Percentiles rank a stretch among this genome's conserved stretches.
Evolutionary conservation across 2,329 filamentous ascomycete species (phyloP).

Genomic region (Plectosphaerella sp.): DNA sequence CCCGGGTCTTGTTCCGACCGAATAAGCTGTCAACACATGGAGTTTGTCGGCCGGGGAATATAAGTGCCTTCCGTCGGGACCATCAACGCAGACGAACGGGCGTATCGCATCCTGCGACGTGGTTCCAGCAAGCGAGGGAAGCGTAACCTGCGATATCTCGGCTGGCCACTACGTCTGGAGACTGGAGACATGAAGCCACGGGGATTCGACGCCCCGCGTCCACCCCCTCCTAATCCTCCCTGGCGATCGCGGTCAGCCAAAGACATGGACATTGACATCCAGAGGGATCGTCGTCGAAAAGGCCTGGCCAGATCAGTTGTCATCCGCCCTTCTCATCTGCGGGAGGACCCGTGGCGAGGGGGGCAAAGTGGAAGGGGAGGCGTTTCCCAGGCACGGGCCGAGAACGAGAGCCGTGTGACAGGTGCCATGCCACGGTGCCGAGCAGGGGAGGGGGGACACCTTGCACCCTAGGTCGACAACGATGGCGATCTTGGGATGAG

Average conservation of each 20-base stretch:
- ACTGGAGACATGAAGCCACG: no score
- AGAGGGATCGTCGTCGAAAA: no score
- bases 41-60: background rate
- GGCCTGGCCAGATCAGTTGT: no score
- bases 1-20: background rate
- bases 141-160: no score
- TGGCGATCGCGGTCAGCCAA: no score
- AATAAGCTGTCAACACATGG: background rate
- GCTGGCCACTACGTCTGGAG: no score
- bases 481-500: no score
- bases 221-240: no score
- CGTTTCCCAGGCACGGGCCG: background rate
- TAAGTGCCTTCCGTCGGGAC: background rate
- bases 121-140: background rate
- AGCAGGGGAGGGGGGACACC: background rate
- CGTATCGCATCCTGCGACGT: background rate
- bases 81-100: background rate
- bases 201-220: no score
- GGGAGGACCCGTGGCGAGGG: background rate
- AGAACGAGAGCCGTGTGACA: background rate
- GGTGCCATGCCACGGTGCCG: background rate
- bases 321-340: background rate
- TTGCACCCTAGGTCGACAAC: no score
- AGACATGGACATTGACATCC: no score
- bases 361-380: background rate